Evolutionary conservation across 2,329 filamentous ascomycete species (phyloP), one percentile per base, ranked within the genome.

Genomic region (Magnaporthiopsis incrustans): DNA sequence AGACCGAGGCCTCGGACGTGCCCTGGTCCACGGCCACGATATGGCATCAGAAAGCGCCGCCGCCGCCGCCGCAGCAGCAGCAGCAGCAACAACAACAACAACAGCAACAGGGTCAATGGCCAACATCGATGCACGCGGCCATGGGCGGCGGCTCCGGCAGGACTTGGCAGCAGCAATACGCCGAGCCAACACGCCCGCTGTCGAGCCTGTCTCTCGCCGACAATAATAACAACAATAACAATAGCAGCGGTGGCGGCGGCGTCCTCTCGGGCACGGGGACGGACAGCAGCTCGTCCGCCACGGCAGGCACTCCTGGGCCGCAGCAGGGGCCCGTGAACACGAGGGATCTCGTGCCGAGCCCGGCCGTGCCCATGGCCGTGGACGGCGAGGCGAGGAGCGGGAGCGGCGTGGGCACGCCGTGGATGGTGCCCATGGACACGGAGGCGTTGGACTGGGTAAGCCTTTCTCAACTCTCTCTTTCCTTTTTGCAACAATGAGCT

Each of bases 371-470:
- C 26, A 27, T 22, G 62, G 32, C 27, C 7, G 22, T 22, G 15
- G 33, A 30, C 11, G 8, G 53, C 25, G 38, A 14, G 15, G 38
- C 11, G 11, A 25, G 26, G 32, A 57, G n/a, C 61, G 61, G 30
- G 60, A 60, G 15, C 38, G 30, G 12, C 26, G 65, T 64, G 59
- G 66, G 66, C 33, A 59, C 57, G 25, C 62, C 67, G 57, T 70
- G 68, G 68, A 66, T 70, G 33, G n/a, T 57, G 7, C 65, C 67
- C n/a, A 64, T 67, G 63, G 62, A 65, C 1, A 44, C 67, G 18
- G 67, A 63, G 2, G 5, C 67, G 0, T 57, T 70, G 1, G 67
- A 70, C 63, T 70, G 68, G 68, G 67, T 68, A 61, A 1, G 64
- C 57, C 8, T 12, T 12, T 12, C 33, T 35, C 56, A 4, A 14